Percentiles rank a stretch among this genome's conserved stretches.
These are phyloP conservation scores for Dipteronia dyeriana DNA, from an alignment of 345 rosid species.

Conservation along the genomic window DNA sequence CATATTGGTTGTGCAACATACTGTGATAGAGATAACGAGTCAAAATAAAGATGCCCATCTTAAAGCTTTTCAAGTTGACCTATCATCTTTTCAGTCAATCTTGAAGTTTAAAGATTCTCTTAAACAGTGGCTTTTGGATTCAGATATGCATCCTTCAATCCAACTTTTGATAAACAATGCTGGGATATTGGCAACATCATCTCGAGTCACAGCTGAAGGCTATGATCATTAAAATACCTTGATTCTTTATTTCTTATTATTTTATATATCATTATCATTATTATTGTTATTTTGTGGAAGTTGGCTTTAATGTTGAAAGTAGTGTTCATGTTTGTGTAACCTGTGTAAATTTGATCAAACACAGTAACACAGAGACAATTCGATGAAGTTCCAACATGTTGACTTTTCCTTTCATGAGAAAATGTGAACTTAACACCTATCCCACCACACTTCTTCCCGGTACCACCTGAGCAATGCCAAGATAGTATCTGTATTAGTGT, in stretches of 20 bases:
- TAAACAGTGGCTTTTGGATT: conserved; percentile 73
- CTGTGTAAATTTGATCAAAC: not conserved
- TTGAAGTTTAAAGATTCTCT: conserved; percentile 58
- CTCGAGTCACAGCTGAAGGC: conserved; percentile 65
- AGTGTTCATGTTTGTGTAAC: not conserved
- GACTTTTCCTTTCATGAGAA: conserved; percentile 5
- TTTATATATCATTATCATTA: not conserved
- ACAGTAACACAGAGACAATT: not conserved
- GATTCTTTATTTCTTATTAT: not conserved
- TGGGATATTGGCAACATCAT: conserved; percentile 80
- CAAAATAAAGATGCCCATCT: conserved; percentile 52
- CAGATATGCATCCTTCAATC: conserved; percentile 70
- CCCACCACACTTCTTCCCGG: not conserved
- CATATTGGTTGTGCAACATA: conserved; percentile 41
- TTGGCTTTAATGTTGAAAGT: not conserved
- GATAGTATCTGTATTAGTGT: not conserved
- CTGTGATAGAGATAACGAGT: conserved; percentile 45
- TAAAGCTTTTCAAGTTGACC: conserved; percentile 68
- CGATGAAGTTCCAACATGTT: not conserved
- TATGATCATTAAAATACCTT: conserved; percentile 64
- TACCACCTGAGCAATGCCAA: not conserved
- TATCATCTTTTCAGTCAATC: conserved; percentile 73
- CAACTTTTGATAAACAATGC: conserved; percentile 92
- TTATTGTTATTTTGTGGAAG: conserved; percentile 1
- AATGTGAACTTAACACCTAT: not conserved